A percentile compares a stretch with the other conserved stretches of the same genome.
Conservation (phyloP, 2,329 filamentous ascomycete species). For the Xylaria sp. region DNA sequence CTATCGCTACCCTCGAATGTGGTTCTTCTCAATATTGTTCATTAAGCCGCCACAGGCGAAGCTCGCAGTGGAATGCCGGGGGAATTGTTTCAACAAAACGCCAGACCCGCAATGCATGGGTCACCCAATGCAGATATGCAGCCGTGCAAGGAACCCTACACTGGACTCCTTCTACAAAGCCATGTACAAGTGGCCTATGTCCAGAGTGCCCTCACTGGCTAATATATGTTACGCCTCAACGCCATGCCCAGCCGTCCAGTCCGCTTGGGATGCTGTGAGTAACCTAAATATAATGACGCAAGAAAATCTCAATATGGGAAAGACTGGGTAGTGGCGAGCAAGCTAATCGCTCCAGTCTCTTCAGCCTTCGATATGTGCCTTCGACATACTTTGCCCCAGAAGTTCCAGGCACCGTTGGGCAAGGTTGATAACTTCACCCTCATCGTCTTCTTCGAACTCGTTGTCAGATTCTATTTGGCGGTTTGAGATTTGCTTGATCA, state of each 20-base stretch:
- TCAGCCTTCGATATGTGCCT: constrained; percentile 84
- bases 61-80: constrained; percentile 31
- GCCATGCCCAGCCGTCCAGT: constrained; percentile 55
- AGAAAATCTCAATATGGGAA: constrained; percentile 40
- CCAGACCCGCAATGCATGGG: constrained; percentile 37
- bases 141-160: constrained; percentile 40
- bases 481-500: constrained; percentile 92
- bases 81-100: constrained; percentile 39
- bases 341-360: constrained; percentile 11
- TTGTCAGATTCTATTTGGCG: constrained; percentile 88
- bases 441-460: constrained; percentile 87
- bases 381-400: constrained; percentile 78
- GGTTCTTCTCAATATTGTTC: constrained; percentile 26
- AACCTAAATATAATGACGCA: constrained; percentile 48
- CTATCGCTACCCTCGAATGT: constrained; percentile 15
- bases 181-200: constrained; percentile 37
- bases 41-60: constrained; percentile 30
- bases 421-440: constrained; percentile 91
- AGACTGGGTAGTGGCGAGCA: constrained; percentile 8
- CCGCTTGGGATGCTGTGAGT: constrained; percentile 49
- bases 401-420: constrained; percentile 91
- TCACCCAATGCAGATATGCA: constrained; percentile 49
- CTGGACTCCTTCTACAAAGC: constrained; percentile 42
- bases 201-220: constrained; percentile 46
- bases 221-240: constrained; percentile 56